phyloP scores from a whole-genome alignment of 1,284 basidiomycete genomes.

The Ustilago xerochloae region DNA sequence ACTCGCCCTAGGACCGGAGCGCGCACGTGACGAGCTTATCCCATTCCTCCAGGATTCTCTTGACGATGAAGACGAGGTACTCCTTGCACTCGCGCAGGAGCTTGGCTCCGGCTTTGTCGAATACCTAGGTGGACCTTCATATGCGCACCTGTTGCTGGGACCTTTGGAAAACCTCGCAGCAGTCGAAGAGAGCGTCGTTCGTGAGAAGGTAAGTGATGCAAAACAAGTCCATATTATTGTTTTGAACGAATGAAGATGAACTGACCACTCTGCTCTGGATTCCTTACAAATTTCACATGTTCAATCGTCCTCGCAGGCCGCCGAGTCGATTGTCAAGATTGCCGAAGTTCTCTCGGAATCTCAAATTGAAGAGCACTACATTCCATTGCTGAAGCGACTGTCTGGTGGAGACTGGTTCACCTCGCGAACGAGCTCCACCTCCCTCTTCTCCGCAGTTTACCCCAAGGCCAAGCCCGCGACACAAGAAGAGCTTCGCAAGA shows the following conservation, averaged over 20 bases:
- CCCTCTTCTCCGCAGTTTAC: constrained; percentile 94
- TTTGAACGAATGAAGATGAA: no score
- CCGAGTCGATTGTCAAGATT: constrained; percentile 95
- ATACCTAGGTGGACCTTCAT: constrained; percentile 90
- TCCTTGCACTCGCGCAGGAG: constrained; percentile 95
- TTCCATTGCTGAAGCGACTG: constrained; percentile 89
- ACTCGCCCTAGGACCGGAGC: constrained; percentile 92
- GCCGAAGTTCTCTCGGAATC: constrained; percentile 80
- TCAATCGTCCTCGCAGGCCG: constrained; percentile 73
- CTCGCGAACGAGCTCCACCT: constrained; percentile 94
- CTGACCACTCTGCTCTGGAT: neutral
- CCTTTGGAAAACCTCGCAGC: constrained; percentile 95
- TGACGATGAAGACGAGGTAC: constrained; percentile 98
- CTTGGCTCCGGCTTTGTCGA: constrained; percentile 84
- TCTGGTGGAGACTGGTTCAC: constrained; percentile 99
- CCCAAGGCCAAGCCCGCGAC: constrained; percentile 71
- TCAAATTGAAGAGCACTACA: constrained; percentile 90
- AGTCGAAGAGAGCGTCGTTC: constrained; percentile 96
- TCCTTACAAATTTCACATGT: neutral
- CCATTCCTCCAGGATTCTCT: constrained; percentile 97
- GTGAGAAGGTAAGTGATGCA: constrained; percentile 84
- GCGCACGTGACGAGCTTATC: constrained; percentile 93
- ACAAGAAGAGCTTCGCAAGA: constrained; percentile 90
- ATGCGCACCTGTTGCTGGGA: constrained; percentile 88
- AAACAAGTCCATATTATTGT: neutral